Conservation (phyloP, 2,329 filamentous ascomycete species). For the Myriosclerotinia scirpicola region DNA sequence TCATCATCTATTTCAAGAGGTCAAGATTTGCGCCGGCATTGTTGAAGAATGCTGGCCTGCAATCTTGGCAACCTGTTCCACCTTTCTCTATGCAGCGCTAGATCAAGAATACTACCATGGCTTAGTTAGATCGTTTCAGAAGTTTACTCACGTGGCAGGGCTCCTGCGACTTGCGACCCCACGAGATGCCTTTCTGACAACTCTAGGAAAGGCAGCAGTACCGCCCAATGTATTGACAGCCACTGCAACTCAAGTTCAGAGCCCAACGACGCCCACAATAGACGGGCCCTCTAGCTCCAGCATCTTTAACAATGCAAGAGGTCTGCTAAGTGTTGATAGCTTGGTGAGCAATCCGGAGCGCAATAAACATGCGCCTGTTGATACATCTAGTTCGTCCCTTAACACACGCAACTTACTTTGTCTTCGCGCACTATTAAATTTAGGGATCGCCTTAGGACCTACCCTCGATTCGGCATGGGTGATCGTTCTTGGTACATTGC, state of each 20-base stretch:
- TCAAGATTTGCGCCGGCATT: conserved; percentile 76
- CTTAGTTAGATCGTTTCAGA: conserved; percentile 88
- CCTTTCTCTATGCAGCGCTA: conserved; percentile 86
- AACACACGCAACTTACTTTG: conserved; percentile 91
- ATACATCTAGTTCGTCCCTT: conserved; percentile 55
- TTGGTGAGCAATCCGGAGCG: conserved; percentile 63
- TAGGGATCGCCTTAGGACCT: conserved; percentile 91
- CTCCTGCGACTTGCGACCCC: conserved; percentile 81
- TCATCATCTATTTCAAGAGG: conserved; percentile 68
- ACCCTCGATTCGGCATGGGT: conserved; percentile 83
- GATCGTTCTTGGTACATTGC: conserved; percentile 87
- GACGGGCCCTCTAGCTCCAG: conserved; percentile 47
- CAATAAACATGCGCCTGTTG: conserved; percentile 58
- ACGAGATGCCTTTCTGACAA: conserved; percentile 91
- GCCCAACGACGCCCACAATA: conserved; percentile 47
- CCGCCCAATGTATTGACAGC: conserved; percentile 73
- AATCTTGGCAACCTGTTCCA: conserved; percentile 90
- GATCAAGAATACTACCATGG: conserved; percentile 94
- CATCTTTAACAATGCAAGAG: conserved; percentile 69
- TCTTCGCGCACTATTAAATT: conserved; percentile 84
- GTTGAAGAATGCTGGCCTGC: conserved; percentile 96
- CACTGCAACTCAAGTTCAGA: conserved; percentile 52
- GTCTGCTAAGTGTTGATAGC: conserved; percentile 71
- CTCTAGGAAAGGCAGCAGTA: conserved; percentile 87
- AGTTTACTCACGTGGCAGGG: conserved; percentile 92